Evolutionary conservation across 139 green algal species (phyloP), one percentile per base, ranked within the genome.

Genomic region (Dunaliella sp.): DNA sequence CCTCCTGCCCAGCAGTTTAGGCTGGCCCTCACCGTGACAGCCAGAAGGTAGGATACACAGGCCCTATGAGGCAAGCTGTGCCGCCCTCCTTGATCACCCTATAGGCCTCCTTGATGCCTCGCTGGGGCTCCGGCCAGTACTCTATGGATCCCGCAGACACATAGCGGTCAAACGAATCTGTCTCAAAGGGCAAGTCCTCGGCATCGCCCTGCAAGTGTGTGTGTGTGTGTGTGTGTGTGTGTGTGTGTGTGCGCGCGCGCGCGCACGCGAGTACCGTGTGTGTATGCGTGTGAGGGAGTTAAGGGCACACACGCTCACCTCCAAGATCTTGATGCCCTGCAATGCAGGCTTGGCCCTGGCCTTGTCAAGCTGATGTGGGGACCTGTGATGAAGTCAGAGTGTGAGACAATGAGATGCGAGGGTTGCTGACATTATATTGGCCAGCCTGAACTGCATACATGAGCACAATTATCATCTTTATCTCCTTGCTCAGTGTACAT

Each of bases 91-190:
- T 99, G 85, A 98, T 87, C 0, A 99, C 96, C 22, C 96, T 90
- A 88, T 99, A 99, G 0, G 96, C 93, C 89, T 97, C 93, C 84
- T 83, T 88, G 87, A 98, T 98, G 83, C 95, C 95, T 2, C 95
- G 88, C 93, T 98, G 95, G 0, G 95, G 95, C 57, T 98, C 96
- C 1, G 96, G 96, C 97, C 96, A 99, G 91, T 99, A 99, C 93
- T 98, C 94, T 75, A 98, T 98, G 89, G 90, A 94, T 57, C 96
- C 96, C 0, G 96, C 96, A 32, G 94, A 98, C 34, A 98, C 94
- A 84, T 99, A 99, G 38, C 96, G 91, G 88, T 99, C 96, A 88
- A 96, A 97, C 32, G 76, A 86, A 91, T 99, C 96, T 2, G 95
- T 94, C 0, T 90, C 38, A 85, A 98, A 97, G 3, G 96, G 97